Conservation (phyloP, 1,284 basidiomycete species). For the Phellopilus nigrolimitatus region DNA sequence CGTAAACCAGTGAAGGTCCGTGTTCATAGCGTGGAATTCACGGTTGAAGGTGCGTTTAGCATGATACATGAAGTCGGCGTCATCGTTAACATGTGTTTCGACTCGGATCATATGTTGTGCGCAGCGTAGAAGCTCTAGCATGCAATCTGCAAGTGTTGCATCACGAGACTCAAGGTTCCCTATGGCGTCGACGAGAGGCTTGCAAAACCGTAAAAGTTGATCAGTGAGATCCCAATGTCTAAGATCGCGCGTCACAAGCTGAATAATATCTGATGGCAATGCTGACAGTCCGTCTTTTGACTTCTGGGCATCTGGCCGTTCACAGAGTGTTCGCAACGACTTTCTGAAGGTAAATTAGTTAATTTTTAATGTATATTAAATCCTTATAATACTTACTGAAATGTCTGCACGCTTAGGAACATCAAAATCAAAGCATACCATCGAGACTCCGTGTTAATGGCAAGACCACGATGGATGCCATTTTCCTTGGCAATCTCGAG, state of each 20-base stretch:
- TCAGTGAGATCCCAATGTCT: constrained; percentile 25
- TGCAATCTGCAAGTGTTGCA: too few species aligned
- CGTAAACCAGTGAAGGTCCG: constrained; percentile 27
- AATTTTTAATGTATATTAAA: background rate
- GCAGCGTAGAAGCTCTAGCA: too few species aligned
- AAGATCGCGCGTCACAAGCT: constrained; percentile 5
- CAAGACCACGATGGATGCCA: constrained; percentile 22
- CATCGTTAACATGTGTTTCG: too few species aligned
- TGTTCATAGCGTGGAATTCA: constrained; percentile 28
- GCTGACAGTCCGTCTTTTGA: constrained; percentile 24
- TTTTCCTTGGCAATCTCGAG: constrained; percentile 19
- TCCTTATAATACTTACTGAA: constrained; percentile 20
- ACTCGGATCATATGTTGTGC: too few species aligned
- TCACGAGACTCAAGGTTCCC: too few species aligned
- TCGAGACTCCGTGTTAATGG: constrained; percentile 27
- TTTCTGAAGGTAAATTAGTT: background rate
- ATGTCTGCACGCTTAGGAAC: constrained; percentile 24
- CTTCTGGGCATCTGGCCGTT: constrained; percentile 25
- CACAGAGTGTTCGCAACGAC: constrained; percentile 21
- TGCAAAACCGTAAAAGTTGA: too few species aligned
- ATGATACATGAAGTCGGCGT: too few species aligned
- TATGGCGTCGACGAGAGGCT: too few species aligned
- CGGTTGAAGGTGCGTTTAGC: too few species aligned
- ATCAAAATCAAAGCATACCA: constrained; percentile 29
- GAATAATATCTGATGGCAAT: constrained; percentile 25